Base-by-base conservation (phyloP, 1,284 basidiomycete genomes). In the Ustilago cynodontis region DNA sequence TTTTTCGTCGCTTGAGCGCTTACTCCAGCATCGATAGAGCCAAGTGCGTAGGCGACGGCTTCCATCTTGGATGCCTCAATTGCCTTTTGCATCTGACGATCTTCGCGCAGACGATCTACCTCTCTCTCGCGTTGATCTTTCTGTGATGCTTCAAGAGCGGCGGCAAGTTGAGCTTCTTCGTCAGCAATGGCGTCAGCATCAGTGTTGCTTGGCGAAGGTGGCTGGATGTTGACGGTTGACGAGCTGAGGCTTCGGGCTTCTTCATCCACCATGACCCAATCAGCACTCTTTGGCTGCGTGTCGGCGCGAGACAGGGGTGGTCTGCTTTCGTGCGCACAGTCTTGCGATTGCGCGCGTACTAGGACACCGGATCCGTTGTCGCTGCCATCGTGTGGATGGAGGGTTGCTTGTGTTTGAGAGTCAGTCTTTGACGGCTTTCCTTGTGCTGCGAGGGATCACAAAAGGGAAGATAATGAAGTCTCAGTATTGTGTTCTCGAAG, bases 1-100 rank as follows among this genome's bases (percentile, higher is more conserved):
- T 3, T 29, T 16, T 49, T 2, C 10, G 2, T 11, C 8, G 37
- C 33, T 29, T 20, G 41, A 11, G 31, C 60, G 43, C 24, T 18
- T 7, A 35, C 41, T 10, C 37, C 59, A n/a, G 49, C 59, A 3
- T 65, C 61, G 22, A 70, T 62, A 13, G 63, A 66, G 14, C 70
- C 75, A 14, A 77, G 50, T 4, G 69, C 69, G 28, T 69, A 71
- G 8, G 69, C 74, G 1, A 69, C 67, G 13, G 77, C 75, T 26
- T 80, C 78, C 54, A 72, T 62, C 68, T 78, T 65, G 9, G 72
- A 77, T 10, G 66, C 80, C 28, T 71, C 72, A 22, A 81, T 70
- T 26, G 78, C 80, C 54, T 64, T 69, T 28, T 69, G 63, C 52
- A 81, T 43, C 51, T 66, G 58, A 24, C 59, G 54, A 35, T 70